Base-by-base conservation (phyloP, 371 early-diverging fungal genomes). In the Gilbertella persicaria region DNA sequence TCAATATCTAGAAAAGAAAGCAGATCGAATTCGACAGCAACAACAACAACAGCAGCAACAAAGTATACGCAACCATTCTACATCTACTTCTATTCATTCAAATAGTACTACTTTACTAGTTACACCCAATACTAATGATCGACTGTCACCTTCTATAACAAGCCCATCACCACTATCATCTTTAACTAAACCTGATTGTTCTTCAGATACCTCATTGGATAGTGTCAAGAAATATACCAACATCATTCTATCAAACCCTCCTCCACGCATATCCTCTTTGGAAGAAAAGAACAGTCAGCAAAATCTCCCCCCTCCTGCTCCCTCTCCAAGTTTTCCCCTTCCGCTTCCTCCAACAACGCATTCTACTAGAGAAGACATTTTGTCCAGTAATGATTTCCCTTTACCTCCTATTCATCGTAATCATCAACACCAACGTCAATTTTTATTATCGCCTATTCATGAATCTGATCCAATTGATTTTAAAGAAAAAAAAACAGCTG, bases 1-100 rank as follows among this genome's bases (percentile, higher is more conserved):
- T 40, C 66, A 58, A 1, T 86, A 88, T 52, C 66, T 88, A 39
- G 68, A 78, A 43, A 80, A 80, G 55, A 81, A 86, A 50, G 84
- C 83, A 17, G 70, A 72, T 2, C 75, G 69, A 26, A 21, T 66
- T 7, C 52, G 59, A 37, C 51, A 45, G 14, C 52, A 62, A 52
- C 53, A 50, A n/a, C 49, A 33, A 30, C 19, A 46, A 20, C 44
- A 24, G 6, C 28, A 20, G 19, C 39, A 7, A 1, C 21, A 33
- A 7, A 42, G 35, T 25, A 30, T 21, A 30, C 23, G 8, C 12
- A 4, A 29, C 16, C 38, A 6, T 36, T 50, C 9, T 41, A 33
- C 37, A 42, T 46, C 14, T 29, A 45, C 17, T 45, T 29, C 45
- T 12, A 17, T 30, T 20, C 3, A 16, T 14, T 12, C 20, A 14